Conservation (phyloP, 2,329 filamentous ascomycete species). For the Claviceps arundinis region DNA sequence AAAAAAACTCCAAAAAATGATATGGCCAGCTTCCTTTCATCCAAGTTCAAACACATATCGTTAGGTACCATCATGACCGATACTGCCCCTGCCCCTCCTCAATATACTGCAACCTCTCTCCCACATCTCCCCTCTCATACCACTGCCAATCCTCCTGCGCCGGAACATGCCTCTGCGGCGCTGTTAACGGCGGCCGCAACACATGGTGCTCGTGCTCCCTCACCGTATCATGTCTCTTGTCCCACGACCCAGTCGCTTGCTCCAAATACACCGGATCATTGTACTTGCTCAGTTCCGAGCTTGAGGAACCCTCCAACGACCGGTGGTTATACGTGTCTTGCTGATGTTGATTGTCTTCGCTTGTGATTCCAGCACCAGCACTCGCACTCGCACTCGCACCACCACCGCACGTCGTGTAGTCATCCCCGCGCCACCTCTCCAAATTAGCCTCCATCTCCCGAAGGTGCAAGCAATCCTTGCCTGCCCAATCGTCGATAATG, state of each 20-base stretch:
- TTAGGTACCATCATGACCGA: conserved; percentile 12
- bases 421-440: conserved; percentile 32
- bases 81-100: conserved; percentile 17
- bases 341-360: not conserved
- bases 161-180: conserved; percentile 2
- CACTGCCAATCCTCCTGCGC: conserved; percentile 20
- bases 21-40: not conserved
- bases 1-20: not conserved
- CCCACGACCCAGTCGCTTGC: not conserved
- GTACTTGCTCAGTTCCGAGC: conserved; percentile 2
- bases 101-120: conserved; percentile 12
- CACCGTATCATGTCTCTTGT: not conserved
- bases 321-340: conserved; percentile 8
- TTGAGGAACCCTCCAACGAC: not conserved
- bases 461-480: conserved; percentile 38
- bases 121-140: conserved; percentile 21
- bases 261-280: not conserved
- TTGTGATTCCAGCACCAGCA: too few relatives aligned
- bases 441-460: conserved; percentile 50
- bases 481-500: conserved; percentile 49
- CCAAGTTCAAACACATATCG: not conserved
- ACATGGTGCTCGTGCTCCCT: not conserved
- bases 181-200: not conserved
- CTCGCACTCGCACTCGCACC: not conserved
- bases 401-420: conserved; percentile 1